Evolutionary conservation across 1,284 basidiomycete genomes (phyloP).

Genomic region (Stygiomarasmius scandens): DNA sequence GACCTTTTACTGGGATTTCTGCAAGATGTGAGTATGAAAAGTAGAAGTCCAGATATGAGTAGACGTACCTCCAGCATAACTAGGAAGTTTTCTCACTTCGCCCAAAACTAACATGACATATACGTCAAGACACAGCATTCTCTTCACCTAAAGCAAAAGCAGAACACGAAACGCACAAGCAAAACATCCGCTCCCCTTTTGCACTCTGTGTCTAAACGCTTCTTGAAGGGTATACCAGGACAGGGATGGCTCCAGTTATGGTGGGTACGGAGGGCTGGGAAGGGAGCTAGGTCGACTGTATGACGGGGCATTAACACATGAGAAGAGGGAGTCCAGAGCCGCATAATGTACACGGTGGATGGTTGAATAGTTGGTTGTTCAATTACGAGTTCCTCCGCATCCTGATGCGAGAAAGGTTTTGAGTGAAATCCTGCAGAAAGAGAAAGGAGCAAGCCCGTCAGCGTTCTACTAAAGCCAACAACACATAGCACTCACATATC

Average conservation of each 20-base stretch:
- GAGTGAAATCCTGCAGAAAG: constrained; percentile 40
- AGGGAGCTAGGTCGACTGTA: constrained; percentile 48
- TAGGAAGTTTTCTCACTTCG: constrained; percentile 44
- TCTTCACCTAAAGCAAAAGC: too few species aligned
- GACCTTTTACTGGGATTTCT: constrained; percentile 69
- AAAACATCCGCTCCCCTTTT: constrained; percentile 82
- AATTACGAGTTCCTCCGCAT: constrained; percentile 53
- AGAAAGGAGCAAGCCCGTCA: neutral
- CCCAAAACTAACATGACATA: neutral
- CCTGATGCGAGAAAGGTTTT: constrained; percentile 51
- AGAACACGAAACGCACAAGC: constrained; percentile 58
- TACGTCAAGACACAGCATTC: too few species aligned
- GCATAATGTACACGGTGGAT: constrained; percentile 86
- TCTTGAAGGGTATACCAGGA: constrained; percentile 82
- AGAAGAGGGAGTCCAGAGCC: too few species aligned
- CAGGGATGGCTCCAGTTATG: constrained; percentile 77
- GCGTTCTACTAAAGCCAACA: too few species aligned
- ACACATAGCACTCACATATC: constrained; percentile 37
- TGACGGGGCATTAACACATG: too few species aligned
- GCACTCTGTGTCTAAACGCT: constrained; percentile 65
- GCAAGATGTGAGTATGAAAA: neutral
- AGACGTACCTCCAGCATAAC: constrained; percentile 55
- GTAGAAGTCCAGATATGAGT: neutral
- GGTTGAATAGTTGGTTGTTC: constrained; percentile 79
- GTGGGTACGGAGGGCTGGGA: constrained; percentile 57